These are phyloP conservation scores for Trametes meyenii DNA, from an alignment of 768 basidiomycete genomes.

Conservation along the genomic window DNA sequence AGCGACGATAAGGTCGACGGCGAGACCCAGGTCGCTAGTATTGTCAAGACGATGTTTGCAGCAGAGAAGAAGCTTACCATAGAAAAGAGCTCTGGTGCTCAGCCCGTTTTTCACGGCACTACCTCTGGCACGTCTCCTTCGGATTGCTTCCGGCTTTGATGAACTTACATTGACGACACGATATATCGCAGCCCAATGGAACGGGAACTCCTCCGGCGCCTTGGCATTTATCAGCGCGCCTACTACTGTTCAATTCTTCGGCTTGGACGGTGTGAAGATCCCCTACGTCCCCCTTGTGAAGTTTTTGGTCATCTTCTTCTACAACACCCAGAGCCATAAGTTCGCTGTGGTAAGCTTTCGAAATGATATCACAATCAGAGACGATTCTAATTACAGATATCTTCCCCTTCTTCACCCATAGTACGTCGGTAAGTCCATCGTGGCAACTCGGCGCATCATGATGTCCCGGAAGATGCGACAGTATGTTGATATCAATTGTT, in stretches of 20 bases:
- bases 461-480: background rate
- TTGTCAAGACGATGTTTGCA: background rate
- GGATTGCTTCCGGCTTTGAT: background rate
- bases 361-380: no score
- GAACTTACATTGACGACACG: background rate
- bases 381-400: background rate
- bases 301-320: background rate
- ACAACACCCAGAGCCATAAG: background rate
- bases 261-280: background rate
- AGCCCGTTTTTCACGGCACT: background rate
- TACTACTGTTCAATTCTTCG: background rate
- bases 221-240: background rate
- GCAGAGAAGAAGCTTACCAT: background rate
- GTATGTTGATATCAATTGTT: background rate
- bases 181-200: background rate
- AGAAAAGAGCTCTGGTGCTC: background rate
- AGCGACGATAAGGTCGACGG: background rate
- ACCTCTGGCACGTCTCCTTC: background rate
- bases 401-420: background rate
- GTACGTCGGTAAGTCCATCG: conserved; percentile 3
- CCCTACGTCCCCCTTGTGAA: background rate
- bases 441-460: background rate
- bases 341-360: background rate
- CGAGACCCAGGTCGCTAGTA: background rate
- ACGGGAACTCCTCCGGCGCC: background rate